phyloP scores from a whole-genome alignment of 2,329 filamentous ascomycete species.

The Epicoccum nigrum region DNA sequence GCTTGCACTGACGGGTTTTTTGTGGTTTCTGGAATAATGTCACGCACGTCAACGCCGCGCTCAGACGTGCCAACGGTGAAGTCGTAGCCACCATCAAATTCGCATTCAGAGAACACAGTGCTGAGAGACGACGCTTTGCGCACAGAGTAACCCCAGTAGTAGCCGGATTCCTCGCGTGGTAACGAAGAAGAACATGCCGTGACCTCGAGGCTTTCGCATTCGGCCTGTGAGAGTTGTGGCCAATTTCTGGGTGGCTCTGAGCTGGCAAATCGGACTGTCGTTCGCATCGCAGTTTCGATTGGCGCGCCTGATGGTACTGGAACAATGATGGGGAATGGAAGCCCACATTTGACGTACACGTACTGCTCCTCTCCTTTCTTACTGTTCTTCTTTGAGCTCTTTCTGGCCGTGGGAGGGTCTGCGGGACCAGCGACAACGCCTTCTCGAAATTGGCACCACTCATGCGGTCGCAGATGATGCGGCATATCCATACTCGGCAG shows the following conservation, averaged over 20 bases:
- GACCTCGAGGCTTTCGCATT: conserved; percentile 48
- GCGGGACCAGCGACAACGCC: conserved; percentile 65
- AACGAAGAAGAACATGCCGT: conserved; percentile 70
- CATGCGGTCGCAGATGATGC: conserved; percentile 76
- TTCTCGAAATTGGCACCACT: conserved; percentile 81
- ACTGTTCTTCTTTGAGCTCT: conserved; percentile 48
- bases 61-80: conserved; percentile 84
- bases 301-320: conserved; percentile 49
- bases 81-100: conserved; percentile 80
- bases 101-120: conserved; percentile 76
- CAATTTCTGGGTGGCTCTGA: conserved; percentile 45
- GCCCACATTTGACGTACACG: conserved; percentile 58
- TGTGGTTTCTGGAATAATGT: conserved; percentile 35
- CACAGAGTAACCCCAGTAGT: conserved; percentile 85
- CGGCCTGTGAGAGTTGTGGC: conserved; percentile 31
- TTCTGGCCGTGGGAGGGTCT: conserved; percentile 12
- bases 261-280: conserved; percentile 72
- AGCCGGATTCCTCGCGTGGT: conserved; percentile 76
- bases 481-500: conserved; percentile 83
- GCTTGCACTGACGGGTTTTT: conserved; percentile 27
- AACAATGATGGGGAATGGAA: conserved; percentile 58
- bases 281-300: conserved; percentile 72
- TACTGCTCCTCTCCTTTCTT: conserved; percentile 26
- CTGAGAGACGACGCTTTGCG: conserved; percentile 71
- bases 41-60: conserved; percentile 62